Conservation (phyloP, 108 stramenopile genomes). For the Pseudonitzschia multiseries region DNA sequence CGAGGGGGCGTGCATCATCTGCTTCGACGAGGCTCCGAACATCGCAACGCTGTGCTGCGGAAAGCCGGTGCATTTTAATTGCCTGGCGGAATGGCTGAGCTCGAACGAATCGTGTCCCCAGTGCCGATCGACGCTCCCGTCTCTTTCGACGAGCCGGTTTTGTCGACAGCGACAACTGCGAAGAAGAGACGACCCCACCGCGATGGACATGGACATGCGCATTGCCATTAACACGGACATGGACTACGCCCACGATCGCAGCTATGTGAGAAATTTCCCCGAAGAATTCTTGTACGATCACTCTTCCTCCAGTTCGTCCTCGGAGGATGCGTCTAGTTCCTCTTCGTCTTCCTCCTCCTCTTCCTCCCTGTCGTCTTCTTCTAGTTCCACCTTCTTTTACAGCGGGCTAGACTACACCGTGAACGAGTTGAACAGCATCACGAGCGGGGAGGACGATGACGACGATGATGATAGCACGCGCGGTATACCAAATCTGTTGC, state of each 20-base stretch:
- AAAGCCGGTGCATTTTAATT: conserved; percentile 54
- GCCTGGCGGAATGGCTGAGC: conserved; percentile 48
- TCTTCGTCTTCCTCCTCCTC: conserved; percentile 12
- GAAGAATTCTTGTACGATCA: conserved; percentile 9
- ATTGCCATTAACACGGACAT: too few species aligned
- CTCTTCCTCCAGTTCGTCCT: conserved; percentile 19
- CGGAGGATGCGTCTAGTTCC: conserved; percentile 6
- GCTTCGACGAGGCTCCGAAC: conserved; percentile 45
- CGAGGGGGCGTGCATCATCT: conserved; percentile 42
- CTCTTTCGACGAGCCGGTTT: conserved; percentile 7
- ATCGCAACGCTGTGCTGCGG: conserved; percentile 57
- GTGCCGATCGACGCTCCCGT: conserved; percentile 39
- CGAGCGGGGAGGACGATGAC: not conserved
- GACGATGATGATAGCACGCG: conserved; percentile 17
- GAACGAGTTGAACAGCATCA: not conserved
- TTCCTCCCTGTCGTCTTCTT: conserved; percentile 21
- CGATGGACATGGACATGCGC: too few species aligned
- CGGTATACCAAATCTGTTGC: conserved; percentile 3
- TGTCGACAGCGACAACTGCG: too few species aligned
- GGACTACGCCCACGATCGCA: not conserved
- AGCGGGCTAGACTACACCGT: conserved; percentile 4
- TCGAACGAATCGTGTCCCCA: conserved; percentile 36
- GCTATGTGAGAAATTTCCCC: not conserved
- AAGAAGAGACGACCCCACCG: not conserved
- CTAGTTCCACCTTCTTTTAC: conserved; percentile 7